Conservation (phyloP, 768 basidiomycete species). For the Pholiota microspora region DNA sequence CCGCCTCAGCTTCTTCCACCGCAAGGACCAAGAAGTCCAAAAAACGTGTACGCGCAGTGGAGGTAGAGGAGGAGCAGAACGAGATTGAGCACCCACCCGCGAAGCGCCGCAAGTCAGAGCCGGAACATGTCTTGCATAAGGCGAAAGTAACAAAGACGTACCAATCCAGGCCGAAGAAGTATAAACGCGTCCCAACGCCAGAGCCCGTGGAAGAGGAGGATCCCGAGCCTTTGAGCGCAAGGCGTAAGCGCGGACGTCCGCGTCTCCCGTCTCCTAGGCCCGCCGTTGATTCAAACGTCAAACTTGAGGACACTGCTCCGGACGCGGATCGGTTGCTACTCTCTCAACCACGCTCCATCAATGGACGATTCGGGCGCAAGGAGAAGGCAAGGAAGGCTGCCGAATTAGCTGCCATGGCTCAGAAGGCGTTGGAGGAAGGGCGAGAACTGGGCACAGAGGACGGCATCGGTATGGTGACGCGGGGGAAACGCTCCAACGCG, state of each 20-base stretch:
- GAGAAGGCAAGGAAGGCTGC: constrained; percentile 34
- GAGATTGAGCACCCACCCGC: constrained; percentile 27
- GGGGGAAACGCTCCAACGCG: constrained; percentile 33
- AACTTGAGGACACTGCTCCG: constrained; percentile 22
- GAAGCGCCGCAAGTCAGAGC: constrained; percentile 52
- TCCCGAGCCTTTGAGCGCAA: constrained; percentile 10
- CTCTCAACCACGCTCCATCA: constrained; percentile 57
- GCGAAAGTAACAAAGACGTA: constrained; percentile 27
- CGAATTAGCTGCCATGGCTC: background rate
- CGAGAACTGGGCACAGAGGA: constrained; percentile 10
- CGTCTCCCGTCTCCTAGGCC: constrained; percentile 31
- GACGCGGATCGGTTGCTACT: constrained; percentile 44
- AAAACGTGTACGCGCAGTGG: constrained; percentile 28
- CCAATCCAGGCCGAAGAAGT: constrained; percentile 14
- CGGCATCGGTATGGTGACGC: constrained; percentile 18
- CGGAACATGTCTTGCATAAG: constrained; percentile 13
- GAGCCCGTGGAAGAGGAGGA: constrained; percentile 16
- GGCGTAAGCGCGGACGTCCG: constrained; percentile 43
- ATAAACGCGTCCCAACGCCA: constrained; percentile 10
- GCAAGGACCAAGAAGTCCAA: constrained; percentile 19
- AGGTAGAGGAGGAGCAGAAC: constrained; percentile 22
- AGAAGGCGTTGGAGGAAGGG: background rate
- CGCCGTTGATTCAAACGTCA: constrained; percentile 15
- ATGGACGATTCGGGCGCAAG: constrained; percentile 71
- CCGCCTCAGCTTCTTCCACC: constrained; percentile 23